A percentile compares a stretch with the other conserved stretches of the same genome.
phyloP scores from a whole-genome alignment of 208 protist genomes.

The Leishmania amazonensis region DNA sequence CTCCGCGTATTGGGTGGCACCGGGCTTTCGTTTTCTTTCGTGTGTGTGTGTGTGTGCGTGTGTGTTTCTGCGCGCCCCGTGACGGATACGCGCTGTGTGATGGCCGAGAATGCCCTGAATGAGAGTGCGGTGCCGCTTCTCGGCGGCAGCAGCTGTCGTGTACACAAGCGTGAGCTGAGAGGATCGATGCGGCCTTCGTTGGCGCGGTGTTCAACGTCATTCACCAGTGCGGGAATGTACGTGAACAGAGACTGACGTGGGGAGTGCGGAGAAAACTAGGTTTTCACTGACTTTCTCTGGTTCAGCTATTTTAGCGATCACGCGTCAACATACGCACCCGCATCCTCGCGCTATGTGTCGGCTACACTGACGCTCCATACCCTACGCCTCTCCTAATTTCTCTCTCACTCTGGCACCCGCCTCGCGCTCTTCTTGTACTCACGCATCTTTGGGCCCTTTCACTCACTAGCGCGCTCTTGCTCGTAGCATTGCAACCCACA shows the following conservation, averaged over 20 bases:
- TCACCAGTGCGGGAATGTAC: background rate
- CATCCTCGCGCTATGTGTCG: background rate
- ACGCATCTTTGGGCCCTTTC: background rate
- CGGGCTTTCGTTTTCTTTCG: background rate
- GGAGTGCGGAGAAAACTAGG: background rate
- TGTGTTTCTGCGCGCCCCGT: background rate
- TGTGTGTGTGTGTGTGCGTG: too few species aligned
- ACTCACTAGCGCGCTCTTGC: background rate
- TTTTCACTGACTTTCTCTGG: background rate
- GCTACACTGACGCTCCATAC: background rate
- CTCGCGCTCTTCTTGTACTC: background rate
- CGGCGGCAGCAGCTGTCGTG: background rate
- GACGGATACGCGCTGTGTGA: background rate
- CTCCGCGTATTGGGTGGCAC: background rate
- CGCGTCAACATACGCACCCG: background rate
- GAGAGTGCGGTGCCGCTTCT: background rate
- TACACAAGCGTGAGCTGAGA: background rate
- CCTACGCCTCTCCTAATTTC: background rate
- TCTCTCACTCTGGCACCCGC: background rate
- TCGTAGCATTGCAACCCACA: background rate
- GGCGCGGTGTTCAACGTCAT: background rate
- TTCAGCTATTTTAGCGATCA: background rate
- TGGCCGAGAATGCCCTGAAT: background rate
- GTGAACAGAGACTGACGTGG: background rate
- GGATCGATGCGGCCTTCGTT: background rate